Evolutionary conservation across 257 asterid genomes (phyloP).

Genomic region (Ehretia macrophylla): DNA sequence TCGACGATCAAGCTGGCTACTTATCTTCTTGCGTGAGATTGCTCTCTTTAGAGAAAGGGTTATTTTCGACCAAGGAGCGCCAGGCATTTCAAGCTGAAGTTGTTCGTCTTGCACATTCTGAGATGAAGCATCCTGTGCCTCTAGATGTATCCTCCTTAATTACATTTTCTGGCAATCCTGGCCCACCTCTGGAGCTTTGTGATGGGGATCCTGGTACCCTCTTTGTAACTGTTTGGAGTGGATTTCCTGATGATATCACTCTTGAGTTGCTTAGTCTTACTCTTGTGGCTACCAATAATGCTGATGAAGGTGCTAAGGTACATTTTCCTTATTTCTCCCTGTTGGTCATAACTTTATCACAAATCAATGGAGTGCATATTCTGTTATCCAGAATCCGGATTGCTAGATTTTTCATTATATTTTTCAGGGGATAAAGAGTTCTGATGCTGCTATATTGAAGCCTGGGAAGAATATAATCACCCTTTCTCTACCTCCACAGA

Average conservation of each 20-base stretch:
- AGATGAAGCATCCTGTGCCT: constrained; percentile 96
- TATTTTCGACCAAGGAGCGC: constrained; percentile 79
- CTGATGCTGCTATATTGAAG: constrained; percentile 67
- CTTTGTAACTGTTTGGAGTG: constrained; percentile 88
- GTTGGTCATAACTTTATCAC: background rate
- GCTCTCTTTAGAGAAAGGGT: constrained; percentile 80
- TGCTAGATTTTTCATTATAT: constrained; percentile 18
- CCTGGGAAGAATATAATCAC: constrained; percentile 84
- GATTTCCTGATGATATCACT: constrained; percentile 93
- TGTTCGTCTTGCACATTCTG: constrained; percentile 90
- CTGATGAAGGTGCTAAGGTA: constrained; percentile 99
- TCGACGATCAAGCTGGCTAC: constrained; percentile 94
- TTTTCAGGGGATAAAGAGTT: constrained; percentile 76
- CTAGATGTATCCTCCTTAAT: constrained; percentile 89
- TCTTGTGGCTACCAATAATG: constrained; percentile 72
- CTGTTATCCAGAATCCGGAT: constrained; percentile 14
- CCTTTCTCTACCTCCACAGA: constrained; percentile 86
- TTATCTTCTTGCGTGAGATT: constrained; percentile 95
- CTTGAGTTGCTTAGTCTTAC: constrained; percentile 92
- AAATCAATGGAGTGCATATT: constrained; percentile 10
- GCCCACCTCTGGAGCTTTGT: constrained; percentile 86
- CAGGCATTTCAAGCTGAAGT: constrained; percentile 97
- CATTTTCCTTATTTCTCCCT: constrained; percentile 19
- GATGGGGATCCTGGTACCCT: constrained; percentile 97
- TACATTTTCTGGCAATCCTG: constrained; percentile 90